Evolutionary conservation across 169 alveolate species (phyloP).

Genomic region (Plasmodium malariae): DNA sequence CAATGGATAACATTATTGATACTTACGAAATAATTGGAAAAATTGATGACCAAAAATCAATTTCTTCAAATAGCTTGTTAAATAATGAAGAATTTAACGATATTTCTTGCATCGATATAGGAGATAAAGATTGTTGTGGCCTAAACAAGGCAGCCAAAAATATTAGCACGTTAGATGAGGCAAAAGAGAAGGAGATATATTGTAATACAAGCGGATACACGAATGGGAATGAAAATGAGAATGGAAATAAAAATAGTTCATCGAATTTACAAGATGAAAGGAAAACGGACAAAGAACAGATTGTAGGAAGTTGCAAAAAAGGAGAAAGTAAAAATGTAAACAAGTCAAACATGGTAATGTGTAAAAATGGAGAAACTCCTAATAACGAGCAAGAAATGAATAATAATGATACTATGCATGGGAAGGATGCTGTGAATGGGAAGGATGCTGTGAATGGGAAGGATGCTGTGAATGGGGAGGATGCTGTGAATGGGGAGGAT

Average conservation of each 20-base stretch:
- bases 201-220: no score
- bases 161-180: not conserved
- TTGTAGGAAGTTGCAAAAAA: no score
- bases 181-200: not conserved
- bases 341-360: no score
- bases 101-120: not conserved
- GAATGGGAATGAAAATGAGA: no score
- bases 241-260: no score
- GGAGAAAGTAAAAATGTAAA: no score
- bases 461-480: not conserved
- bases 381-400: no score
- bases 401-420: no score
- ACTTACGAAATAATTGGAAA: conserved; percentile 70
- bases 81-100: conserved; percentile 24
- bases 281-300: no score
- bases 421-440: no score
- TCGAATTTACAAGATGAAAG: not conserved
- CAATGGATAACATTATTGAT: conserved; percentile 51
- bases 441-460: no score
- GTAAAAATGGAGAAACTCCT: no score
- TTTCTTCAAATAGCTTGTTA: conserved; percentile 13
- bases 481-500: not conserved
- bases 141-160: not conserved
- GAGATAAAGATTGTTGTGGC: not conserved
- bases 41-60: conserved; percentile 43